Evolutionary conservation across 768 basidiomycete genomes (phyloP).

Genomic region (Pleurotus eryngii): DNA sequence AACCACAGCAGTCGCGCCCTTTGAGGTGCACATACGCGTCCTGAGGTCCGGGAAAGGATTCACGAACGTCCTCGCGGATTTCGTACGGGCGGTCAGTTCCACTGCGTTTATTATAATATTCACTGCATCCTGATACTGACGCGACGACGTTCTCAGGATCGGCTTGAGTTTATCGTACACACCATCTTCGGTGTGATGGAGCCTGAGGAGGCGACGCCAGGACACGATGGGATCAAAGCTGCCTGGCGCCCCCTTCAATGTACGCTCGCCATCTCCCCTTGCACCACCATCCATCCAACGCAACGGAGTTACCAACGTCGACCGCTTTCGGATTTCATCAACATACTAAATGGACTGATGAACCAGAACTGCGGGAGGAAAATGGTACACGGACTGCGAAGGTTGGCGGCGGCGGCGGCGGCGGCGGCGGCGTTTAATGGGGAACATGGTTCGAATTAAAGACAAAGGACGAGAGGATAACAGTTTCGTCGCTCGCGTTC

Average conservation of each 20-base stretch:
- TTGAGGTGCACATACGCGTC: slow-evolving; percentile 44
- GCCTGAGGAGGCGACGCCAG: slow-evolving; percentile 21
- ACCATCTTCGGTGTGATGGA: slow-evolving; percentile 52
- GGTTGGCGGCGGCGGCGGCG: slow-evolving; percentile 52
- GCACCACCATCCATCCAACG: slow-evolving; percentile 46
- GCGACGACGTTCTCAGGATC: slow-evolving; percentile 29
- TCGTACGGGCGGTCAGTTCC: slow-evolving; percentile 49
- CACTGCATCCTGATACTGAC: not conserved
- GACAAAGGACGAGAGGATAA: slow-evolving; percentile 40
- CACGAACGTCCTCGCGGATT: slow-evolving; percentile 55
- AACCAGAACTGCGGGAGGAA: slow-evolving; percentile 34
- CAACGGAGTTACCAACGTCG: slow-evolving; percentile 19
- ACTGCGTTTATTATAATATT: not conserved
- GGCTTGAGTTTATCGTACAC: slow-evolving; percentile 47
- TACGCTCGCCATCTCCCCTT: slow-evolving; percentile 62
- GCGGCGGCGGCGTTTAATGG: slow-evolving; percentile 55
- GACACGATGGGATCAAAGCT: slow-evolving; percentile 14
- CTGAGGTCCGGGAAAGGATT: slow-evolving; percentile 51
- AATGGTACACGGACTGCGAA: slow-evolving; percentile 41
- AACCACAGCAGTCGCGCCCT: slow-evolving; percentile 35
- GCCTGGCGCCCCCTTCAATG: slow-evolving; percentile 44
- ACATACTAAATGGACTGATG: slow-evolving; percentile 34
- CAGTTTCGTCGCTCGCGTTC: slow-evolving; percentile 47
- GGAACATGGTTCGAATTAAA: slow-evolving; percentile 54
- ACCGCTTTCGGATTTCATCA: slow-evolving; percentile 32